Base-by-base conservation (phyloP, 1,284 basidiomycete genomes). In the Puccinia triticina region DNA sequence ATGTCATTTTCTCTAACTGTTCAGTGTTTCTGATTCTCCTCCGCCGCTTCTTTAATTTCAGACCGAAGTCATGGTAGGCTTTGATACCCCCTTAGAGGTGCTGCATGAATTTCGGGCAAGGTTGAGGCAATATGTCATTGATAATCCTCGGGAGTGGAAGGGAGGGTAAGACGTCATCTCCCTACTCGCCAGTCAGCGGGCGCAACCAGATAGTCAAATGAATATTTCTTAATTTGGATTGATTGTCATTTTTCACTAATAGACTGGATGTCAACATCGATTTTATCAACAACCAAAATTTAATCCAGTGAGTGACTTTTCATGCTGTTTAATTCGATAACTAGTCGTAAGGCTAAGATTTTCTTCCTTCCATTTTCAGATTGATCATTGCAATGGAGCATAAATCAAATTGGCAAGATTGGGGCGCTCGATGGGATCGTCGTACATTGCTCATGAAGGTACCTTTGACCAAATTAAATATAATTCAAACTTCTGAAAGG, bases 321-420 rank as follows among this genome's bases (percentile, higher is more conserved):
- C 37, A 5, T 5, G 23, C 48, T 18, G 14, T 50, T 48, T 23
- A n/a, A 23, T n/a, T n/a, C n/a, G n/a, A n/a, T n/a, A n/a, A n/a
- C n/a, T n/a, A n/a, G n/a, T n/a, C n/a, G n/a, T n/a, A n/a, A n/a
- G n/a, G n/a, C n/a, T n/a, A n/a, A n/a, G 21, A 53, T n/a, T 53
- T n/a, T 34, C 84, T 59, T 86, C 84, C 83, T 34, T 10, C 11
- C 16, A 34, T 23, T 18, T 34, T 34, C 29, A 84, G 90, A 85
- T 88, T 93, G 82, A 89, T 90, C 57, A 89, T 94, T 71, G 91
- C 91, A 29, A 90, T 94, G 86, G 93, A 94, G 87, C 93, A 93
- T 90, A 88, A 88, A 91, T 89, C 91, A 59, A 93, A 93, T 86
- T 94, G 93, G 93, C 93, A 94, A 86, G 92, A 94, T 84, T 94